Base-by-base conservation (phyloP, 1,139 yeast species). In the Magnusiomyces suaveolens region DNA sequence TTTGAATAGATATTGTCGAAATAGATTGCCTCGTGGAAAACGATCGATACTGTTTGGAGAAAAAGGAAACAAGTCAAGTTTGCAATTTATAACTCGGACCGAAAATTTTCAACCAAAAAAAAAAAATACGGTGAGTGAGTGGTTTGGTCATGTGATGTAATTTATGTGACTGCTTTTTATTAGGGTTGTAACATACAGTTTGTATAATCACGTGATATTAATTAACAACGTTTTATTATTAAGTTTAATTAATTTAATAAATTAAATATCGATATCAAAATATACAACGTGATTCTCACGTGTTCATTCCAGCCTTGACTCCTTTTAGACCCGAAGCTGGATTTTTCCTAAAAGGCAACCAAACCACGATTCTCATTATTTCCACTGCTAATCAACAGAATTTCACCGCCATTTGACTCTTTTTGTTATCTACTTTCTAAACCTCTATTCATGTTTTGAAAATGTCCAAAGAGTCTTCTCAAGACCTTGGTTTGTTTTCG, bases 1-100 rank as follows among this genome's bases (percentile, higher is more conserved):
- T 79, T 70, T 79, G 62, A 41, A 50, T 46, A 39, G 18, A 14
- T 26, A 26, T 47, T 33, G 24, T 21, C 36, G 50, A 39, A 52
- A 18, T 36, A 4, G 41, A 36, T 10, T 8, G 16, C 4, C 16
- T 18, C 18, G 52, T 50, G 51, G 29, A 25, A 21, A 20, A 48
- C 38, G 39, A 51, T 48, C 49, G 43, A 33, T 46, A 29, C 41
- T 24, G 43, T 29, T 32, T 32, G 25, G 36, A 43, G 21, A 41
- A 44, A 21, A 36, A 20, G 36, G 25, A 49, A 23, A 43, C 21
- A 21, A 24, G 33, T 16, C 21, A 20, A 23, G 23, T 24, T 14
- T 24, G 14, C 21, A 32, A 3, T 16, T 6, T 23, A 43, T 10
- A 43, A 21, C 12, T 18, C 2, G 10, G 14, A 20, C 41, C 18